These are phyloP conservation scores for Massariosphaeria phaeospora DNA, from an alignment of 495 filamentous ascomycete species.

Conservation along the genomic window DNA sequence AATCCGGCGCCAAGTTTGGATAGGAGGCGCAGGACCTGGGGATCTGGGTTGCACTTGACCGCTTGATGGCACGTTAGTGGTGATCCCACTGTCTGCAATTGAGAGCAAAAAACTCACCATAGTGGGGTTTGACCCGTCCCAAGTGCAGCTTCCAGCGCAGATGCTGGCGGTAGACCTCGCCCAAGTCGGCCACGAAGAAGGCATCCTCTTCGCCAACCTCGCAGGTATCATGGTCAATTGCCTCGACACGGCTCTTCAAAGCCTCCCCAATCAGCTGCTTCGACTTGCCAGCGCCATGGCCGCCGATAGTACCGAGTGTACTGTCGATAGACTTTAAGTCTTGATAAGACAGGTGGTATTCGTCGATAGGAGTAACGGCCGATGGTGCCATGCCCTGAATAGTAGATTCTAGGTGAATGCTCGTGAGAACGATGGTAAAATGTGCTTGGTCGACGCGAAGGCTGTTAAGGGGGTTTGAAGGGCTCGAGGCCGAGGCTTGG, in stretches of 20 bases:
- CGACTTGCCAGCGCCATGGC: slow-evolving; percentile 33
- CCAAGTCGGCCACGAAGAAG: slow-evolving; percentile 97
- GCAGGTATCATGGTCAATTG: slow-evolving; percentile 77
- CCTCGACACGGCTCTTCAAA: slow-evolving; percentile 72
- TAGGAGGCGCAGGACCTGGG: slow-evolving; percentile 80
- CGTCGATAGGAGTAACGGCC: slow-evolving; percentile 50
- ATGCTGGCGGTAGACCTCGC: slow-evolving; percentile 97
- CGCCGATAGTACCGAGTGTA: slow-evolving; percentile 4
- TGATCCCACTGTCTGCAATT: neutral
- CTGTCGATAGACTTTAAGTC: slow-evolving; percentile 13
- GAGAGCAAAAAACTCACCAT: slow-evolving; percentile 62
- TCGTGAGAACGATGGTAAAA: neutral
- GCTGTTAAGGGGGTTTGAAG: slow-evolving; percentile 85
- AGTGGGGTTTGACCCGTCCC: slow-evolving; percentile 89
- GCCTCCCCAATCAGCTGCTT: slow-evolving; percentile 65
- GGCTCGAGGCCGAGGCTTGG: slow-evolving; percentile 76
- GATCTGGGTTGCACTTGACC: slow-evolving; percentile 97
- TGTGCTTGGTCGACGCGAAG: slow-evolving; percentile 6
- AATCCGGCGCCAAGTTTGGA: slow-evolving; percentile 87
- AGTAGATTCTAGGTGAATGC: slow-evolving; percentile 21
- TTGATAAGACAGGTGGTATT: slow-evolving; percentile 36
- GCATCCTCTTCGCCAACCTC: slow-evolving; percentile 89
- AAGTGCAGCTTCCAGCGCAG: slow-evolving; percentile 96
- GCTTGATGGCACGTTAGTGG: slow-evolving; percentile 51
- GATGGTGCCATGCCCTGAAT: slow-evolving; percentile 69